These are phyloP conservation scores for Herpetospermum pedunculosum DNA, from an alignment of 306 rosid species.

Conservation along the genomic window DNA sequence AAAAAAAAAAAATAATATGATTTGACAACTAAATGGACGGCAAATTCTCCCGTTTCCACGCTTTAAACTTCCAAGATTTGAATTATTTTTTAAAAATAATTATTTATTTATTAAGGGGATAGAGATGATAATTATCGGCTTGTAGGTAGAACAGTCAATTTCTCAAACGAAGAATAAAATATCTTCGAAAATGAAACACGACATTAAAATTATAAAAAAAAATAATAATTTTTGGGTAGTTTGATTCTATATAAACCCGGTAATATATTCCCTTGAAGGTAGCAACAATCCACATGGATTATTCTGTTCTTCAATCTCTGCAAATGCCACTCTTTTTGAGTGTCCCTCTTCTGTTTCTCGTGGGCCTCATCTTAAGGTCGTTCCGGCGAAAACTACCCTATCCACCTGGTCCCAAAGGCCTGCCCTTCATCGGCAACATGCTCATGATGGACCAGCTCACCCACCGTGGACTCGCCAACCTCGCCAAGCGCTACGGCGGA, in stretches of 20 bases:
- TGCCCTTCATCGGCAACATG: constrained; percentile 80
- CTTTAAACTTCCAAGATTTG: no score
- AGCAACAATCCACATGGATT: background rate
- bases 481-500: constrained; percentile 63
- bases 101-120: no score
- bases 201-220: background rate
- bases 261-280: background rate
- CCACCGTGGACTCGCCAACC: constrained; percentile 59
- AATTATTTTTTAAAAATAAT: no score
- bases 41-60: no score
- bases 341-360: constrained; percentile 20
- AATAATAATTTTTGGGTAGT: background rate
- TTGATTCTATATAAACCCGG: background rate
- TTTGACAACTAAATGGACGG: no score
- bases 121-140: background rate
- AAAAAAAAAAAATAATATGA: no score
- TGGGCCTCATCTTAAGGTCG: no score
- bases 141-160: background rate
- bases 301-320: constrained; percentile 19
- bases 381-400: constrained; percentile 24
- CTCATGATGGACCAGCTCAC: constrained; percentile 61
- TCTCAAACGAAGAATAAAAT: background rate
- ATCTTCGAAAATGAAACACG: background rate
- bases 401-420: constrained; percentile 80
- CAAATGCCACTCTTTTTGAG: constrained; percentile 10